Percentiles rank a stretch among this genome's conserved stretches.
phyloP scores from a whole-genome alignment of 306 rosid genomes.

The Crotalaria pallida region DNA sequence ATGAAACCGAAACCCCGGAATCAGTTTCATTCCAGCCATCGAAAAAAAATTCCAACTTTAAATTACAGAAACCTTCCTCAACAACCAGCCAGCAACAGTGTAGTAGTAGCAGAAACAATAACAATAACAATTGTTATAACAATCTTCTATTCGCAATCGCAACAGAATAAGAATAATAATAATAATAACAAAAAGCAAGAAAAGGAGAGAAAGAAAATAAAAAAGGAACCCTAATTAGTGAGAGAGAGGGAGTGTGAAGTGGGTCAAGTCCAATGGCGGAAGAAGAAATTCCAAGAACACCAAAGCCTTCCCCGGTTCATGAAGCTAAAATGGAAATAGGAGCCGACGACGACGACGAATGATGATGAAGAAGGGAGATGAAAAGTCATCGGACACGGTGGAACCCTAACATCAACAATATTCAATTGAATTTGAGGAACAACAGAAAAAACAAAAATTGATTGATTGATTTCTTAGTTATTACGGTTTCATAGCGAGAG shows the following conservation, averaged over 20 bases:
- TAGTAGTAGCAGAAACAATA: background rate
- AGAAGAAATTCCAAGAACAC: conserved; percentile 32
- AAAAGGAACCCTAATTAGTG: conserved; percentile 22
- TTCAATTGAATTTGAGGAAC: too few relatives aligned
- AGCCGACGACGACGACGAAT: conserved; percentile 16
- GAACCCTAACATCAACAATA: conserved; percentile 39
- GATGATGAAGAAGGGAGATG: conserved; percentile 27
- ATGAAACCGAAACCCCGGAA: conserved; percentile 84
- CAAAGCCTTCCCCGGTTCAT: conserved; percentile 49
- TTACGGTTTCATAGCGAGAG: background rate
- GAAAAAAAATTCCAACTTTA: background rate
- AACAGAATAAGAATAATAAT: background rate
- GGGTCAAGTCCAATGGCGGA: conserved; percentile 52
- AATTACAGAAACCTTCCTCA: background rate
- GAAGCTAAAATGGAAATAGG: conserved; percentile 28
- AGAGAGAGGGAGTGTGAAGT: too few relatives aligned
- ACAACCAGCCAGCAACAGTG: background rate
- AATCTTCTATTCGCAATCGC: background rate
- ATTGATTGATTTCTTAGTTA: background rate
- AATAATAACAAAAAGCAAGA: background rate
- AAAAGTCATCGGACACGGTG: conserved; percentile 52
- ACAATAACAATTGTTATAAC: background rate
- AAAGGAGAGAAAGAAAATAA: background rate
- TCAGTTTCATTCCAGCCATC: conserved; percentile 26
- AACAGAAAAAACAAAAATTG: background rate